Evolutionary conservation across 768 basidiomycete genomes (phyloP).

Genomic region (Harrya chromipes): DNA sequence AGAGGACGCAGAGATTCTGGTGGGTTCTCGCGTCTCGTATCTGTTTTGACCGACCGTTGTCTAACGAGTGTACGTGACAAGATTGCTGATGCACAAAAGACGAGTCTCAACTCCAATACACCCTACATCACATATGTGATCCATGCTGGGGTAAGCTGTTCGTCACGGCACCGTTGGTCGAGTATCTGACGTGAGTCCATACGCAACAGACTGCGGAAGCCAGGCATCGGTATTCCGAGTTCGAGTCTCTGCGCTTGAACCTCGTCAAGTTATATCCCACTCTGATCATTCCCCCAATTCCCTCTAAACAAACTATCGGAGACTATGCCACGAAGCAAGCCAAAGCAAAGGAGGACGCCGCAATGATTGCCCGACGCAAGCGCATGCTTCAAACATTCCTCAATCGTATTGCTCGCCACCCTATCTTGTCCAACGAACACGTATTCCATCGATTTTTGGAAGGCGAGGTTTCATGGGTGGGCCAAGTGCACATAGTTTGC

Average conservation of each 20-base stretch:
- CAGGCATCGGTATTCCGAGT: slow-evolving; percentile 93
- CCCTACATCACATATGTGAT: slow-evolving; percentile 96
- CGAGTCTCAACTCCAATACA: slow-evolving; percentile 79
- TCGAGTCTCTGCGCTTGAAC: slow-evolving; percentile 84
- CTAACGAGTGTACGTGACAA: slow-evolving; percentile 34
- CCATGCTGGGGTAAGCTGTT: slow-evolving; percentile 66
- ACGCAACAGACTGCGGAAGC: slow-evolving; percentile 68
- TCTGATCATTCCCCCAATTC: slow-evolving; percentile 95
- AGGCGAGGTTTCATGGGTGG: slow-evolving; percentile 93
- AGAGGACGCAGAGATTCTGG: slow-evolving; percentile 78
- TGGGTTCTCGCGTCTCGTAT: slow-evolving; percentile 34
- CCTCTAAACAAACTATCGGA: slow-evolving; percentile 91
- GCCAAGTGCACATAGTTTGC: slow-evolving; percentile 21
- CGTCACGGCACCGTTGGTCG: slow-evolving; percentile 1
- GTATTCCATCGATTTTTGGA: slow-evolving; percentile 96
- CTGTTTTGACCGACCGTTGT: not conserved
- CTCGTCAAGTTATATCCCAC: slow-evolving; percentile 91
- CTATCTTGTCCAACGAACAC: slow-evolving; percentile 94
- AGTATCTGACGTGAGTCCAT: slow-evolving; percentile 10
- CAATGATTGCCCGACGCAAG: slow-evolving; percentile 88
- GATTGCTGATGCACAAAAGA: slow-evolving; percentile 97
- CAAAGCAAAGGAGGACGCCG: slow-evolving; percentile 94
- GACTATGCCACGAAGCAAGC: slow-evolving; percentile 97
- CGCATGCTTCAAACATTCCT: slow-evolving; percentile 96
- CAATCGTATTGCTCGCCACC: slow-evolving; percentile 84